phyloP scores from a whole-genome alignment of 1,284 basidiomycete species.

The Rhodotorula sp. region DNA sequence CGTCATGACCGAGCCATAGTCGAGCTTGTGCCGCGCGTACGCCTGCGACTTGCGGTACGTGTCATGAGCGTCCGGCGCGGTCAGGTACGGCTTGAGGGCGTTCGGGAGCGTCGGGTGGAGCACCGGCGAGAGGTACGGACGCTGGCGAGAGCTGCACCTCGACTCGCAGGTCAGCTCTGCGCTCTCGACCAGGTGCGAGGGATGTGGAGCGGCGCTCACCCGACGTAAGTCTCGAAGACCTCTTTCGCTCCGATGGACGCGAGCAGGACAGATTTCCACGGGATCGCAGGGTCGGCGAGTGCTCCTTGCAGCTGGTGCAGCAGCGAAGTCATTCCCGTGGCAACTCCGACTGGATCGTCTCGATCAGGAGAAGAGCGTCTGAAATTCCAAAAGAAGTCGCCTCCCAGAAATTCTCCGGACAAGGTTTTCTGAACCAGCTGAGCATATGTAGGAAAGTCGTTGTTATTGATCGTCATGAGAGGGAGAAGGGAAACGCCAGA shows the following conservation, averaged over 20 bases:
- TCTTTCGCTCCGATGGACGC: slow-evolving; percentile 3
- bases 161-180: not conserved
- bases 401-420: too few relatives aligned
- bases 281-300: slow-evolving; percentile 26
- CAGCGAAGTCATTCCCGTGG: slow-evolving; percentile 11
- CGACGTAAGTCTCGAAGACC: slow-evolving; percentile 29
- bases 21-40: slow-evolving; percentile 91
- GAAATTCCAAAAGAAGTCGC: too few relatives aligned
- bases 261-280: slow-evolving; percentile 25
- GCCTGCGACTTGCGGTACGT: slow-evolving; percentile 68
- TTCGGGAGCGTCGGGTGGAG: slow-evolving; percentile 30
- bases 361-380: too few relatives aligned
- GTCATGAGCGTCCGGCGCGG: slow-evolving; percentile 18
- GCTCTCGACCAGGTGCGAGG: too few relatives aligned
- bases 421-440: too few relatives aligned
- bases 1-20: slow-evolving; percentile 70
- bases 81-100: slow-evolving; percentile 39
- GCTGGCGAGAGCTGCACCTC: slow-evolving; percentile 28
- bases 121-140: slow-evolving; percentile 25
- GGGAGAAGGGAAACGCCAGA: too few relatives aligned
- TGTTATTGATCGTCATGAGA: too few relatives aligned
- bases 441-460: too few relatives aligned
- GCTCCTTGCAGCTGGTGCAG: slow-evolving; percentile 9
- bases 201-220: slow-evolving; percentile 5
- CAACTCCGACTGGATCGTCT: not conserved